Percentiles rank a stretch among this genome's conserved stretches.
Evolutionary conservation across 139 green algal genomes (phyloP).

Genomic region (Tetradesmus lagerheimii): DNA sequence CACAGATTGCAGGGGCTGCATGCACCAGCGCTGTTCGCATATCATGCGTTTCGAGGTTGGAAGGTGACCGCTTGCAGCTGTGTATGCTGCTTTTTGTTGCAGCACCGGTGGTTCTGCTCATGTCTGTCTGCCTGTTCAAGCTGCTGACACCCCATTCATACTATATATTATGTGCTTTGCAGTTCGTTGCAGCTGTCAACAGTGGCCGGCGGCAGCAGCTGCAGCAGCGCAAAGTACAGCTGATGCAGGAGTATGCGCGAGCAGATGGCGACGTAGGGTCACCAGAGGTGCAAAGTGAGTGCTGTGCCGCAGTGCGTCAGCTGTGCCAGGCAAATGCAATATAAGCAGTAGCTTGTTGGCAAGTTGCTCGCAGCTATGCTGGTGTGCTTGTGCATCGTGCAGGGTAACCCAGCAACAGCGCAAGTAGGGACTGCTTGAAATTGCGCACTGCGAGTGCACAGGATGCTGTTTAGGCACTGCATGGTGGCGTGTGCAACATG

Average conservation of each 20-base stretch:
- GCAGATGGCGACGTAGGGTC: constrained; percentile 60
- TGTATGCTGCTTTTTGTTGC: too few species aligned
- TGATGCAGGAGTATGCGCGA: constrained; percentile 56
- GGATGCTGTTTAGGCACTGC: background rate
- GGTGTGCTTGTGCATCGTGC: background rate
- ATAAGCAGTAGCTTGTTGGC: background rate
- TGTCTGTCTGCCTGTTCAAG: too few species aligned
- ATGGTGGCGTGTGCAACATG: background rate
- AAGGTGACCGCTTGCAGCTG: too few species aligned
- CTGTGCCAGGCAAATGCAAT: background rate
- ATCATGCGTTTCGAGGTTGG: too few species aligned
- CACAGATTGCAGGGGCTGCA: too few species aligned
- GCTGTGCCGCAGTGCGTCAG: background rate
- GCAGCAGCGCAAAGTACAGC: background rate
- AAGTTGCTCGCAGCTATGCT: background rate
- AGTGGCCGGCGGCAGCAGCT: constrained; percentile 28
- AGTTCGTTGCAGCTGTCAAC: constrained; percentile 37
- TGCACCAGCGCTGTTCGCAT: too few species aligned
- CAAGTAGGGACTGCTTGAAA: background rate
- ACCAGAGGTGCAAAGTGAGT: constrained; percentile 66
- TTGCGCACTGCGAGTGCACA: background rate
- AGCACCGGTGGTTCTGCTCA: too few species aligned
- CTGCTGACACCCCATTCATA: too few species aligned
- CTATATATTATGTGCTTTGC: background rate
- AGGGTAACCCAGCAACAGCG: too few species aligned